Percentiles rank a stretch among this genome's conserved stretches.
phyloP scores from a whole-genome alignment of 2,329 filamentous ascomycete genomes.

The Shiraia sp. region DNA sequence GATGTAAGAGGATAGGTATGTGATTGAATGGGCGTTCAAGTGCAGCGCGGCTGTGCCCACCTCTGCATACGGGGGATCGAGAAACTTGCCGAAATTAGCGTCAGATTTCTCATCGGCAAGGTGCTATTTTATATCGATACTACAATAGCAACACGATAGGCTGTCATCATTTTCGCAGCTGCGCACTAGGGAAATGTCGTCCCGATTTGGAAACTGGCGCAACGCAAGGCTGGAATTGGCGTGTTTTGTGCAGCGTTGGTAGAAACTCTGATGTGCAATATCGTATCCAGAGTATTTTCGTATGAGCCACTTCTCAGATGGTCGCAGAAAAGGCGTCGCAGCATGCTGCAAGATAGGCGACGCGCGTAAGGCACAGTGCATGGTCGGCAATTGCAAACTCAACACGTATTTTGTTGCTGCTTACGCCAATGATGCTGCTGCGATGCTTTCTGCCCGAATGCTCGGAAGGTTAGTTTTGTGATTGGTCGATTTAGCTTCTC shows the following conservation, averaged over 20 bases:
- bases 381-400: too few relatives aligned
- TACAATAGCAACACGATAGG: background rate
- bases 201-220: slow-evolving; percentile 1
- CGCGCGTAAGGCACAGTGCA: too few relatives aligned
- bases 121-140: background rate
- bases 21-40: too few relatives aligned
- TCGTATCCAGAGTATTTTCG: slow-evolving; percentile 23
- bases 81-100: slow-evolving; percentile 7
- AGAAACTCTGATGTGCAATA: slow-evolving; percentile 20
- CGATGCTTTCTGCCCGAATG: too few relatives aligned
- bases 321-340: slow-evolving; percentile 5
- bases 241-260: slow-evolving; percentile 12
- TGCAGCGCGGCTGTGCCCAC: too few relatives aligned
- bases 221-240: slow-evolving; percentile 4
- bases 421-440: too few relatives aligned
- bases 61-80: slow-evolving; percentile 10
- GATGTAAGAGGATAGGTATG: too few relatives aligned
- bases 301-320: slow-evolving; percentile 8
- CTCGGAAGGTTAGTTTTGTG: too few relatives aligned
- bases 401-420: too few relatives aligned
- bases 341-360: slow-evolving; percentile 5
- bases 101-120: background rate
- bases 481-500: too few relatives aligned
- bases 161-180: slow-evolving; percentile 6
- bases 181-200: slow-evolving; percentile 1